phyloP scores from a whole-genome alignment of 805 yeast genomes.

The Candida nitratophila region DNA sequence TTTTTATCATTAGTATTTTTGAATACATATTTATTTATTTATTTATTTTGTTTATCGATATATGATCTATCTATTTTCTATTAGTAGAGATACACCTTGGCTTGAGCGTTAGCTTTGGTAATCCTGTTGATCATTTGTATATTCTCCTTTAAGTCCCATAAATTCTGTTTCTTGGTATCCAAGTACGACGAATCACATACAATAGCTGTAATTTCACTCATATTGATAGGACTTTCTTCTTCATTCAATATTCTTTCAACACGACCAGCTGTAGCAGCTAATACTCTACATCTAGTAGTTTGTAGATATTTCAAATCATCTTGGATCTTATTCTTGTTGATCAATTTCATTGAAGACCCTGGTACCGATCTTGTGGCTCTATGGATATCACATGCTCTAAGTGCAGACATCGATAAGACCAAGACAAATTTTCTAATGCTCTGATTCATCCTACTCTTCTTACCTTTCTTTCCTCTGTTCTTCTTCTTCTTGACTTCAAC shows the following conservation, averaged over 20 bases:
- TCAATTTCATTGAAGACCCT: conserved; percentile 56
- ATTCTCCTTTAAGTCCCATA: conserved; percentile 53
- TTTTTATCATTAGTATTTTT: neutral
- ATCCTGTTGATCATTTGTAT: conserved; percentile 33
- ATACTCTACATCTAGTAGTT: conserved; percentile 39
- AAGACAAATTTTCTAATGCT: conserved; percentile 37
- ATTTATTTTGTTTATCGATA: conserved; percentile 4
- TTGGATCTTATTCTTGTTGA: conserved; percentile 64
- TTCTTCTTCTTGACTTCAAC: conserved; percentile 6
- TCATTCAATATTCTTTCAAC: conserved; percentile 38
- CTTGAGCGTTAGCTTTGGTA: conserved; percentile 26
- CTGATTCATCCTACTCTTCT: conserved; percentile 11
- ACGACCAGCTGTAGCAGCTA: conserved; percentile 62
- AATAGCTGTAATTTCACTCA: conserved; percentile 42
- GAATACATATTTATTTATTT: neutral
- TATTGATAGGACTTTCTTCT: conserved; percentile 33
- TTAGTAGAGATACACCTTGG: conserved; percentile 47
- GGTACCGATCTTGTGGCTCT: conserved; percentile 46
- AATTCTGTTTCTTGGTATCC: conserved; percentile 51
- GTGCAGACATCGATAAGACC: conserved; percentile 65
- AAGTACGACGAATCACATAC: conserved; percentile 56
- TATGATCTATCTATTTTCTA: neutral
- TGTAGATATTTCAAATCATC: conserved; percentile 48
- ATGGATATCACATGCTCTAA: conserved; percentile 81
- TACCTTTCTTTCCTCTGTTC: conserved; percentile 20